A percentile compares a stretch with the other conserved stretches of the same genome.
These are phyloP conservation scores for Inga laurina DNA, from an alignment of 306 rosid species.

Conservation along the genomic window DNA sequence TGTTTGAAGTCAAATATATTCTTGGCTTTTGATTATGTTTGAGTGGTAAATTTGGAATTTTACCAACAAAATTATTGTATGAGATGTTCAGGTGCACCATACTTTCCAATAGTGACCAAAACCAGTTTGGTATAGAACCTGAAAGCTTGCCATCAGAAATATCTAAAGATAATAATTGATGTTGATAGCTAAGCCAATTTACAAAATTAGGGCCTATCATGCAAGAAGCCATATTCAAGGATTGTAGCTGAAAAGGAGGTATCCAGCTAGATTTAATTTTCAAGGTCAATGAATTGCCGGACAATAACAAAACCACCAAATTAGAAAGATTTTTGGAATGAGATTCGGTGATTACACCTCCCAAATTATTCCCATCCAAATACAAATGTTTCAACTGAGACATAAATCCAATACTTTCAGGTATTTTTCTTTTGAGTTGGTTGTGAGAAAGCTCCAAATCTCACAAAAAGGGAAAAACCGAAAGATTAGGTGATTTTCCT, in stretches of 20 bases:
- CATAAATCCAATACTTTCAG: constrained; percentile 1
- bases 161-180: accelerated
- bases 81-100: accelerated
- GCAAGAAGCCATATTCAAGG: background rate
- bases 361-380: background rate
- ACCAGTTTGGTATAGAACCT: constrained; percentile 9
- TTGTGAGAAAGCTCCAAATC: background rate
- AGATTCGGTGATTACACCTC: constrained; percentile 15
- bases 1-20: constrained; percentile 2
- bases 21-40: accelerated
- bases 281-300: background rate
- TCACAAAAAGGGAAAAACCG: background rate
- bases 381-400: background rate
- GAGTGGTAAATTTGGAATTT: constrained; percentile 23
- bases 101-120: background rate
- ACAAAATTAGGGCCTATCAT: constrained; percentile 20
- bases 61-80: background rate
- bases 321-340: constrained; percentile 6
- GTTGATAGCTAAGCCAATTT: constrained; percentile 9
- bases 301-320: accelerated
- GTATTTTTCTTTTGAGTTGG: background rate
- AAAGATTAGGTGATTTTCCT: background rate
- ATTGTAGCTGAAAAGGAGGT: background rate
- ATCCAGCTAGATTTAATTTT: background rate
- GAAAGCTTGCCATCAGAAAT: background rate